These are phyloP conservation scores for Picea engelmannii DNA, from an alignment of 83 land plant genomes.

Conservation along the genomic window DNA sequence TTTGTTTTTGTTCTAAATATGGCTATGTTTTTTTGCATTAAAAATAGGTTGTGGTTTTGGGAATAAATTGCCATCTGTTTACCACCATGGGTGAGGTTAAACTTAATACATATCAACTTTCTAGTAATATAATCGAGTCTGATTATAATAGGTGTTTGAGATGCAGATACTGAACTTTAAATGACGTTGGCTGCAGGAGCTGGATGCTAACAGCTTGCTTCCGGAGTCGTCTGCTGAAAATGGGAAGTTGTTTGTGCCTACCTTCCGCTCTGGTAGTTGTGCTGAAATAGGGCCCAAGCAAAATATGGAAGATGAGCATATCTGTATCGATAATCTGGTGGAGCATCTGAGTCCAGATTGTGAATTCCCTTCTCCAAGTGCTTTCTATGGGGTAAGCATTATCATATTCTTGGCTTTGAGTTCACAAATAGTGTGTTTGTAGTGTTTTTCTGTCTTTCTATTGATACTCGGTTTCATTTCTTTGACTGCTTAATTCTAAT, in stretches of 20 bases:
- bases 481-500: neutral
- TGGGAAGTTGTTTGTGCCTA: conserved; percentile 37
- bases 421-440: neutral
- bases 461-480: neutral
- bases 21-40: neutral
- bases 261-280: conserved; percentile 69
- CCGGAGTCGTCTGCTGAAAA: conserved; percentile 26
- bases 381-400: conserved; percentile 74
- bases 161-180: neutral
- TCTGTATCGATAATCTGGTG: conserved; percentile 62
- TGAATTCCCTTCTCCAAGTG: conserved; percentile 55
- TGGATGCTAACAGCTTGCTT: conserved; percentile 20
- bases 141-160: neutral
- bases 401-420: neutral
- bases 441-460: neutral
- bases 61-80: too few relatives aligned
- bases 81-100: neutral
- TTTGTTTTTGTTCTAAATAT: neutral
- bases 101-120: neutral
- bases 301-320: conserved; percentile 78
- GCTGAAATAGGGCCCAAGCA: conserved; percentile 70
- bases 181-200: conserved; percentile 23
- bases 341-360: conserved; percentile 36
- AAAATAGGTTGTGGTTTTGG: too few relatives aligned
- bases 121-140: neutral